Conservation (phyloP, 441 rosid species). For the Brassica hybrid region DNA sequence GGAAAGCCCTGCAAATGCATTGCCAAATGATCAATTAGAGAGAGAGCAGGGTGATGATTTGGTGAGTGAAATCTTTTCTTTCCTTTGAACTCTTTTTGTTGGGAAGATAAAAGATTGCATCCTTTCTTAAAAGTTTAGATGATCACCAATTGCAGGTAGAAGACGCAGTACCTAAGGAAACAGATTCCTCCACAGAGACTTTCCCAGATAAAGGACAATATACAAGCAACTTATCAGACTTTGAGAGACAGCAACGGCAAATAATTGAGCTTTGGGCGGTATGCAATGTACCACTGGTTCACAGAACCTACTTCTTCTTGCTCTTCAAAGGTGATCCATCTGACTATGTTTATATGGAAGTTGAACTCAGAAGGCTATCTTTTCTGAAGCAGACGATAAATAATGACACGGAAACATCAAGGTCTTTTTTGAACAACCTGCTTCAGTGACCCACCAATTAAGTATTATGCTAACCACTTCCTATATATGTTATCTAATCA, state of each 20-base stretch:
- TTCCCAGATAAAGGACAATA: slow-evolving; percentile 43
- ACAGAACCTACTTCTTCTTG: slow-evolving; percentile 91
- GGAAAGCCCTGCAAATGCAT: not conserved
- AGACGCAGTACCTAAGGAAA: slow-evolving; percentile 38
- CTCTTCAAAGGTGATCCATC: slow-evolving; percentile 89
- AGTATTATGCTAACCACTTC: slow-evolving; percentile 21
- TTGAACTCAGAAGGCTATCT: slow-evolving; percentile 80
- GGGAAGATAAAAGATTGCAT: not conserved
- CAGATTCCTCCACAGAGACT: slow-evolving; percentile 34
- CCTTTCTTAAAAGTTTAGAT: slow-evolving; percentile 8
- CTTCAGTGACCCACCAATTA: not conserved
- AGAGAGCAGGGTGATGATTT: slow-evolving; percentile 22
- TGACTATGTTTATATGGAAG: slow-evolving; percentile 83
- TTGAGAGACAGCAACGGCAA: slow-evolving; percentile 63
- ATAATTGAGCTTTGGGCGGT: slow-evolving; percentile 78
- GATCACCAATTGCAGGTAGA: slow-evolving; percentile 46
- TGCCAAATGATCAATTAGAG: slow-evolving; percentile 25
- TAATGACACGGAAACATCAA: slow-evolving; percentile 46
- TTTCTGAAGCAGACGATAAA: slow-evolving; percentile 64
- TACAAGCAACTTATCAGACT: slow-evolving; percentile 51
- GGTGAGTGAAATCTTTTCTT: not conserved
- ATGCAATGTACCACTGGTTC: slow-evolving; percentile 80
- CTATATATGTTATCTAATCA: slow-evolving; percentile 17
- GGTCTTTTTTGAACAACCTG: slow-evolving; percentile 24
- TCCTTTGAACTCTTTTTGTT: not conserved